Evolutionary conservation across 2,329 filamentous ascomycete genomes (phyloP).

Genomic region (Plectosphaerella sp.): DNA sequence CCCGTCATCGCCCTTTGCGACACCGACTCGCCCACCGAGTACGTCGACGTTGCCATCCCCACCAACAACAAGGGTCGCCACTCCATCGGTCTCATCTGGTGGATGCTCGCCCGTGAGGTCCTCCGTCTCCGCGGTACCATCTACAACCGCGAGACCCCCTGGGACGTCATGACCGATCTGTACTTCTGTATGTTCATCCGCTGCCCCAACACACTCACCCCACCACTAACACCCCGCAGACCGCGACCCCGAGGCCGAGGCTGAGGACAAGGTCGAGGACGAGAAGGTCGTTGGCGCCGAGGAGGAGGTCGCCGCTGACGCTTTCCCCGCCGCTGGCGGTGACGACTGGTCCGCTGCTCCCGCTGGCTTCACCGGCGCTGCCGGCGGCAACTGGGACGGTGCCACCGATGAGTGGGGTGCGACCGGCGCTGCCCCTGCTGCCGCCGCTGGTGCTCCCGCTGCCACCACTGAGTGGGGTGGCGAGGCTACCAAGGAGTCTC

Average conservation of each 20-base stretch:
- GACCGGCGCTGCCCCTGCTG: constrained; percentile 38
- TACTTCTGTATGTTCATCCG: constrained; percentile 76
- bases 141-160: constrained; percentile 90
- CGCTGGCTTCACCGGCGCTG: constrained; percentile 62
- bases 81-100: constrained; percentile 98
- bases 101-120: constrained; percentile 99
- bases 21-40: constrained; percentile 99
- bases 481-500: constrained; percentile 45
- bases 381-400: constrained; percentile 52
- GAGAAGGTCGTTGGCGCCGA: constrained; percentile 87
- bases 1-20: constrained; percentile 98
- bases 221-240: constrained; percentile 37
- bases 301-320: constrained; percentile 74
- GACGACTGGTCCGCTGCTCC: constrained; percentile 81
- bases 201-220: not conserved
- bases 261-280: constrained; percentile 93
- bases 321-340: constrained; percentile 61
- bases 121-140: constrained; percentile 97
- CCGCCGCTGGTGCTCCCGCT: constrained; percentile 62
- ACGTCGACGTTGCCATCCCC: constrained; percentile 98
- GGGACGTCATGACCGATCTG: constrained; percentile 99
- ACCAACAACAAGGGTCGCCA: constrained; percentile 99
- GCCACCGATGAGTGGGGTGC: constrained; percentile 59
- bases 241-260: constrained; percentile 99
- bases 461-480: constrained; percentile 67